Base-by-base conservation (phyloP, 768 basidiomycete species). In the Suillus weaverae region DNA sequence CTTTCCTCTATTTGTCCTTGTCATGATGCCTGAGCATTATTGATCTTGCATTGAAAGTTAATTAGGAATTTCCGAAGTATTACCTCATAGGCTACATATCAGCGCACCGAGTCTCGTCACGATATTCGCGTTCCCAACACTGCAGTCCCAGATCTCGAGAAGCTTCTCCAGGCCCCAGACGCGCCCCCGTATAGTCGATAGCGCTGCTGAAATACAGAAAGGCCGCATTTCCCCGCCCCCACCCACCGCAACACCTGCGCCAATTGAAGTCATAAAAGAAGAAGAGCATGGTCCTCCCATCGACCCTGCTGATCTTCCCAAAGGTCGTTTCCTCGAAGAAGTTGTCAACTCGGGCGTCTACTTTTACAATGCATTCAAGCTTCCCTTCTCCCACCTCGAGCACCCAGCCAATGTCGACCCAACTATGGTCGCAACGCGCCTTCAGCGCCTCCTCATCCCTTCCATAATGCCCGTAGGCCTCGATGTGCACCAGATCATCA, bases 391-490 rank as follows among this genome's bases (percentile, higher is more conserved):
- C 4, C 89, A 92, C 67, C 86, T 92, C 68, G 88, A 89, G 66
- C 88, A 90, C 44, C 80, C 84, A 32, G 68, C 85, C 36, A 86
- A 87, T 60, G 81, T 80, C 59, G 87, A 87, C 71, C 87, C 88
- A 14, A 77, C 81, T 50, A 78, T 87, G 63, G 89, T 86, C 69
- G 86, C 88, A 1, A 90, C 89, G 35, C 88, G 89, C 39, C 81
- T 93, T 35, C 92, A 94, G 71, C 85, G 91, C 4, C 84, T 94
- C 30, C 79, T 98, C 50, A 83, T 99, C 22, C 97, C 97, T 0
- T 91, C 91, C 7, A 80, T 98, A 66, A 92, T 94, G 87, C 97
- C 97, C 0, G 79, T 84, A 11, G 97, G 97, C 18, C 86, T 99
- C 36, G 97, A 99, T 74, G 92, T 96, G 4, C 90, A 96, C 70